Evolutionary conservation across 495 filamentous ascomycete genomes (phyloP).

Genomic region (Podospora conica): DNA sequence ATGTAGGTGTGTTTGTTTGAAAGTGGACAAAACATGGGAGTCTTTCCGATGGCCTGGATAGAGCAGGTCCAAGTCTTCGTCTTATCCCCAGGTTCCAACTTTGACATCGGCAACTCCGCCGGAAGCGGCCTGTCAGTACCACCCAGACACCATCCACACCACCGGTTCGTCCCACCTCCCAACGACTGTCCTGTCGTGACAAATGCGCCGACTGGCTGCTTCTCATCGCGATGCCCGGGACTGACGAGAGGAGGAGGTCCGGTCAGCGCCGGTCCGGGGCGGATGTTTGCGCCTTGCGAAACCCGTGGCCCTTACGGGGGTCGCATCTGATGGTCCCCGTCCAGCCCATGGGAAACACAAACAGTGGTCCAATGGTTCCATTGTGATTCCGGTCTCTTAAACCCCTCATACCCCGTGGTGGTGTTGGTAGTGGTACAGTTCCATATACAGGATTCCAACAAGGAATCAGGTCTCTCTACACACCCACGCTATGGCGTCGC

Average conservation of each 20-base stretch:
- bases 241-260: background rate
- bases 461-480: background rate
- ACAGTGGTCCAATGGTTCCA: background rate
- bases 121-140: slow-evolving; percentile 1
- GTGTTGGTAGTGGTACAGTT: background rate
- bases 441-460: background rate
- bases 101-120: background rate
- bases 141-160: background rate
- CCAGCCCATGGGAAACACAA: background rate
- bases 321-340: background rate
- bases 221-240: background rate
- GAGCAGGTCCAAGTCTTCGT: background rate
- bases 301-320: background rate
- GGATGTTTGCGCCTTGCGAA: background rate
- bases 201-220: slow-evolving; percentile 4
- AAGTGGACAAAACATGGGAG: background rate
- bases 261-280: background rate
- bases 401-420: background rate
- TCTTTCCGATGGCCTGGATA: background rate
- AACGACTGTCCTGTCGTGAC: background rate
- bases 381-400: background rate
- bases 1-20: background rate
- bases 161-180: background rate
- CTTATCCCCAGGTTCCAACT: background rate
- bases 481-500: background rate